Conservation (phyloP, 2,329 filamentous ascomycete species). For the Calonectria pseudoreteaudii region DNA sequence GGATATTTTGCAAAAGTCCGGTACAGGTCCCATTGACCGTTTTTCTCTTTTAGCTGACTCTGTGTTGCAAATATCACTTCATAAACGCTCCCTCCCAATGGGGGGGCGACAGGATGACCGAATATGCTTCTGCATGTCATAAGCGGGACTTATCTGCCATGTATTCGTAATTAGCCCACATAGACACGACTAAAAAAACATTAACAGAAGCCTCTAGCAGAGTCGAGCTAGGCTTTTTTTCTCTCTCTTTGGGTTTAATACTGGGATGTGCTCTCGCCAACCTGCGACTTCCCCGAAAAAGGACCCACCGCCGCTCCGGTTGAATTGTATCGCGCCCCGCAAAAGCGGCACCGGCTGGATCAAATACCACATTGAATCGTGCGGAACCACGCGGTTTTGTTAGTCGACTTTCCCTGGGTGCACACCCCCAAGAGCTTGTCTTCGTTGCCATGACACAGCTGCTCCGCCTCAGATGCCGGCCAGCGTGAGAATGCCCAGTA, state of each 20-base stretch:
- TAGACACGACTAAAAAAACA: background rate
- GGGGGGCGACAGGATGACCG: background rate
- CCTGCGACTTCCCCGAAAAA: background rate
- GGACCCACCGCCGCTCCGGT: constrained; percentile 35
- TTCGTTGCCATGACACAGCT: constrained; percentile 13
- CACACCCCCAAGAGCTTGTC: constrained; percentile 4
- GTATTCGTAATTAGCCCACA: background rate
- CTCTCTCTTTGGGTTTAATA: background rate
- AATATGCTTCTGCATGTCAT: background rate
- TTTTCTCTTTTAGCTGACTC: background rate
- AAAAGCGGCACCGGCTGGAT: constrained; percentile 35
- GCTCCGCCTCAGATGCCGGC: background rate
- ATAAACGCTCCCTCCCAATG: background rate
- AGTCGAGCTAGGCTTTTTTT: background rate
- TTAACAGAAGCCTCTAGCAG: background rate
- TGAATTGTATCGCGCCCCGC: constrained; percentile 42
- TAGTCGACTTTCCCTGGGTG: background rate
- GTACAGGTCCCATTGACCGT: background rate
- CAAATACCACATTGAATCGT: constrained; percentile 27
- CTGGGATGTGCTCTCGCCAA: background rate
- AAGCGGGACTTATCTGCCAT: background rate
- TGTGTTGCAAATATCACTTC: background rate
- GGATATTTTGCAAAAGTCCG: background rate
- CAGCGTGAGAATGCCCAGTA: background rate
- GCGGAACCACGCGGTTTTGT: constrained; percentile 20